phyloP scores from a whole-genome alignment of 2,329 filamentous ascomycete species.

The Apiospora aurea region DNA sequence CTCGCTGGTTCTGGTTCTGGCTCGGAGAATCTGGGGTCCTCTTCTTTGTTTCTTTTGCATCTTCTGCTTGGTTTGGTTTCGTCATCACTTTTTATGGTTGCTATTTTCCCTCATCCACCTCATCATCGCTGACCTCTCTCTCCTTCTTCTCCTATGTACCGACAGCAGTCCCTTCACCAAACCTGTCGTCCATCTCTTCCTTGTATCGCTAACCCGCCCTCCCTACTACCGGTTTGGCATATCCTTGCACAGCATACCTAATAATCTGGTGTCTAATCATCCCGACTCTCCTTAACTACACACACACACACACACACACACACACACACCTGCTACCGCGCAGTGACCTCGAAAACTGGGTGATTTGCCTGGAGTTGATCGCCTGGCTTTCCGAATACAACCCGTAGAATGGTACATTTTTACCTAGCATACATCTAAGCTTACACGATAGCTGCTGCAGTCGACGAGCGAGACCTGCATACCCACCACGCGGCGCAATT shows the following conservation, averaged over 20 bases:
- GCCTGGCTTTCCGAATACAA: neutral
- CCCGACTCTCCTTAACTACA: constrained; percentile 9
- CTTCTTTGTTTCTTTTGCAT: constrained; percentile 3
- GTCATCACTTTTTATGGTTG: neutral
- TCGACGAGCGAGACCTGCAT: neutral
- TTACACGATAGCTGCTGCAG: constrained; percentile 1
- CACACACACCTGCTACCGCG: neutral
- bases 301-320: neutral
- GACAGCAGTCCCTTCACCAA: neutral
- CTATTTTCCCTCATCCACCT: neutral
- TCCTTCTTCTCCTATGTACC: neutral
- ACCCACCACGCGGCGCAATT: constrained; percentile 14
- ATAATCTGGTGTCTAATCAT: neutral
- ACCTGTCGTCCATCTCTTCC: neutral
- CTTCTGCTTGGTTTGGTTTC: neutral
- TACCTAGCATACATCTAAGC: neutral
- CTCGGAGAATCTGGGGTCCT: constrained; percentile 7
- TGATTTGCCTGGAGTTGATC: constrained; percentile 12
- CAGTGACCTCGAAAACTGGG: neutral
- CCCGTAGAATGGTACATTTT: neutral
- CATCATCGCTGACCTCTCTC: neutral
- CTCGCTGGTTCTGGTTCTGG: neutral
- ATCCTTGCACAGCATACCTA: neutral
- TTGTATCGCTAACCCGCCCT: neutral
- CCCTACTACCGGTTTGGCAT: neutral